Evolutionary conservation across 495 filamentous ascomycete genomes (phyloP).

Genomic region (Cercophora sp.): DNA sequence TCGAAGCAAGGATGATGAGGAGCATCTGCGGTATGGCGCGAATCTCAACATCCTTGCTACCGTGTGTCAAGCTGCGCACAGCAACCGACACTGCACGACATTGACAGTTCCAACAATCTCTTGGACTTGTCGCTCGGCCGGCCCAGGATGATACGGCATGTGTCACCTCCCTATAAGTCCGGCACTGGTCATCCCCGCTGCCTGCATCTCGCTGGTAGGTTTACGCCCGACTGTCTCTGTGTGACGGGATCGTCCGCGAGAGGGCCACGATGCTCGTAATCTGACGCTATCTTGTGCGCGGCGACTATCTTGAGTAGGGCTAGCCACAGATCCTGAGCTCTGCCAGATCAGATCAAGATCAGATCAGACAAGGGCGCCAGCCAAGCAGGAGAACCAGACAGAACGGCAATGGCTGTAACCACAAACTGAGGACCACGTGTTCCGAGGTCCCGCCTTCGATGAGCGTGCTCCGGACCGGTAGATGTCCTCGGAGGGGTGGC

Average conservation of each 20-base stretch:
- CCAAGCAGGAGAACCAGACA: not conserved
- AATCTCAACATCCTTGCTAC: not conserved
- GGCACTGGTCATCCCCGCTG: not conserved
- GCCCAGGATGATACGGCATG: not conserved
- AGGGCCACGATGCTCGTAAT: not conserved
- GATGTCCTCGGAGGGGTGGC: not conserved
- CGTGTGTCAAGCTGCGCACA: not conserved
- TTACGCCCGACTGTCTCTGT: too few species aligned
- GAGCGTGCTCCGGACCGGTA: not conserved
- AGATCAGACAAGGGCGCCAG: not conserved
- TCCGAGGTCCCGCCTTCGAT: not conserved
- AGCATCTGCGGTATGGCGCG: not conserved
- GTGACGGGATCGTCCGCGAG: not conserved
- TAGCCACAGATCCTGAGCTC: too few species aligned
- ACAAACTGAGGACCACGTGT: slow-evolving; percentile 20
- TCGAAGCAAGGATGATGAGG: not conserved
- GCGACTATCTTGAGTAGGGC: too few species aligned
- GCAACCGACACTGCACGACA: not conserved
- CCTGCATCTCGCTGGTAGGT: not conserved
- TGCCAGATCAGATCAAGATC: too few species aligned
- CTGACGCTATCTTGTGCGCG: not conserved
- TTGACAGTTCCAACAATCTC: not conserved
- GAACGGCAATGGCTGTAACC: not conserved
- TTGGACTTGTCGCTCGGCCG: not conserved
- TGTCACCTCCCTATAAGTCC: not conserved